Base-by-base conservation (phyloP, 441 rosid species). In the Adansonia madagascariensis region DNA sequence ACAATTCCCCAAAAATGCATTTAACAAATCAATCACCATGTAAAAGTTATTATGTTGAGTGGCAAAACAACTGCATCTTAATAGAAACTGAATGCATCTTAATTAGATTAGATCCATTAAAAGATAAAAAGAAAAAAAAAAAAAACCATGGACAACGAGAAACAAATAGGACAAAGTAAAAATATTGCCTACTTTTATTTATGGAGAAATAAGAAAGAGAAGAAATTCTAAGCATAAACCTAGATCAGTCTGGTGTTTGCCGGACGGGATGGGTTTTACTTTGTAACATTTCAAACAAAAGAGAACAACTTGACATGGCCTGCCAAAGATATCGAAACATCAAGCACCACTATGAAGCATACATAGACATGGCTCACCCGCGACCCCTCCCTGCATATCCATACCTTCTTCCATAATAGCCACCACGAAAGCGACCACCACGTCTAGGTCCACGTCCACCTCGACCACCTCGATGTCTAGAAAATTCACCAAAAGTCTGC, bases 401-500 rank as follows among this genome's bases (percentile, higher is more conserved):
- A 62, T 83, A 75, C 1, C 87, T 88, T 77, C 92, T 84, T 73
- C 92, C 94, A 77, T 84, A 63, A 76, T 85, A 86, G 47, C 88
- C 86, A 39, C 95, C 92, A 18, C 87, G 86, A 35, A 78, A 84
- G 65, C 84, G 86, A 55, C 93, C 91, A 75, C 90, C 88, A 49
- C 89, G 86, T 8, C 80, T 76, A 66, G 81, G 80, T n/a, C 89
- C 86, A 50, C 87, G 89, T 20, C 97, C 93, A 55, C 91, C 89
- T 47, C 93, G 85, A 41, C 94, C 96, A 71, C 94, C 96, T 71
- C 90, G 79, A 77, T 84, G 82, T 75, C 95, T 89, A 24, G 90
- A 74, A 77, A 91, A 94, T 47, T 91, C 91, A 18, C 95, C 98
- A 86, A 92, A 94, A 47, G 97, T 92, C 97, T 94, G 87, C 81